Evolutionary conservation across 163 green algal species (phyloP), one percentile per base, ranked within the genome.

Genomic region (Chlamydomonas reinhardtii): DNA sequence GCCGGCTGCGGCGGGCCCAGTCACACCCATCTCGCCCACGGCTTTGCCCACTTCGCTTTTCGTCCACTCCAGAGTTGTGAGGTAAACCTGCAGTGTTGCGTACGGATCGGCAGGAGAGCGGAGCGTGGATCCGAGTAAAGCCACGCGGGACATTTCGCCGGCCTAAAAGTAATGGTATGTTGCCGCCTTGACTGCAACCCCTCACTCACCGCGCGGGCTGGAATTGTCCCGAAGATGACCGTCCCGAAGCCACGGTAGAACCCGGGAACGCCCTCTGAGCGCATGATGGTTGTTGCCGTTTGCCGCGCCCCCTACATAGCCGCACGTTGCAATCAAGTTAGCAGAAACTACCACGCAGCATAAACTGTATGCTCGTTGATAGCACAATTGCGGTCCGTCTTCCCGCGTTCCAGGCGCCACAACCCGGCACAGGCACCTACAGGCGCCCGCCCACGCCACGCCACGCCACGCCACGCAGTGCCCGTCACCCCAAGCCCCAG

Each of bases 231-330:
- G 35, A 95, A 91, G 2, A 98, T 83, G 27, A 98, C 94, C 0
- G 95, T 98, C 24, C 92, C 92, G 89, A 98, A 98, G 35, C 96
- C 96, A 15, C 94, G 91, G 87, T 98, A 98, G 59, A 98, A 94
- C 9, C 95, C 96, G 0, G 89, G 89, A 0, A 97, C 34, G 52
- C 96, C 94, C 25, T 97, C 94, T 2, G 83, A 43, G 15, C 62
- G 70, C 84, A 94, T 35, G 52, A 91, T 76, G 85, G 85, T 86
- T 25, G 56, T 73, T 0, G 27, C 43, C 2, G 81, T 87, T n/a
- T 87, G 71, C n/a, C 69, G 72, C 24, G 74, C 35, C 6, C 81
- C 81, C 81, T 79, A 64, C 61, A 22, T 2, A 5, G 24, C 61
- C 61, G 4, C 5, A 48, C 39, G 39, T 14, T n/a, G n/a, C n/a